Evolutionary conservation across 768 basidiomycete genomes (phyloP), one percentile per base, ranked within the genome.

Genomic region (Trametes gibbosa): DNA sequence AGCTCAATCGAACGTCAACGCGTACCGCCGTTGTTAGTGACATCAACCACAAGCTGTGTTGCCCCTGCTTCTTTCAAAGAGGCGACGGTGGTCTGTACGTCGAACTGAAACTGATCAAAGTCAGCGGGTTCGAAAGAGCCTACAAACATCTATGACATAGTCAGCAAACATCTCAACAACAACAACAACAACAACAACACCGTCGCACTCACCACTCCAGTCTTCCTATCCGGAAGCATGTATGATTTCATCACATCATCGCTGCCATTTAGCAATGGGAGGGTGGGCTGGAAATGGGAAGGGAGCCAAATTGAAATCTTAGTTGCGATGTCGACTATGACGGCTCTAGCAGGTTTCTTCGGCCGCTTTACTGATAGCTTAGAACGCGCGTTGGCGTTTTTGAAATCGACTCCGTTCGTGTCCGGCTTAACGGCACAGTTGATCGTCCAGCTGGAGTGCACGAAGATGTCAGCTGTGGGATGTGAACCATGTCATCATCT

Each of bases 21-120:
- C 77, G n/a, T 47, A 80, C 85, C 85, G 54, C 80, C 81, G 63
- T 88, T 88, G 66, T 85, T 82, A 13, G 81, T 81, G 34, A 85
- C 66, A 66, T 87, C 85, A 39, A 87, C 75, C 24, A 87, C 61
- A 10, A 86, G 69, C 32, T 75, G 77, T 0, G 74, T 79, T 10
- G 84, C 80, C 3, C 81, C 81, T 1, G 76, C 74, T 0, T 67
- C 61, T 61, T 83, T 69, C 72, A 87, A 82, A 3, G 75, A 65
- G 0, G 63, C 64, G 56, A 85, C 68, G 1, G 81, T 77, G 9
- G 78, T 71, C 1, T 74, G 76, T 0, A 78, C 74, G 61, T 86
- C 83, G 0, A 66, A 57, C 68, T 83, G 83, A 76, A 85, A 86
- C 32, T 73, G 70, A 48, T 70, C 63, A 63, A 79, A 83, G 63